A percentile compares a stretch with the other conserved stretches of the same genome.
Conservation (phyloP, 169 alveolate species). For the Hammondia hammondi region DNA sequence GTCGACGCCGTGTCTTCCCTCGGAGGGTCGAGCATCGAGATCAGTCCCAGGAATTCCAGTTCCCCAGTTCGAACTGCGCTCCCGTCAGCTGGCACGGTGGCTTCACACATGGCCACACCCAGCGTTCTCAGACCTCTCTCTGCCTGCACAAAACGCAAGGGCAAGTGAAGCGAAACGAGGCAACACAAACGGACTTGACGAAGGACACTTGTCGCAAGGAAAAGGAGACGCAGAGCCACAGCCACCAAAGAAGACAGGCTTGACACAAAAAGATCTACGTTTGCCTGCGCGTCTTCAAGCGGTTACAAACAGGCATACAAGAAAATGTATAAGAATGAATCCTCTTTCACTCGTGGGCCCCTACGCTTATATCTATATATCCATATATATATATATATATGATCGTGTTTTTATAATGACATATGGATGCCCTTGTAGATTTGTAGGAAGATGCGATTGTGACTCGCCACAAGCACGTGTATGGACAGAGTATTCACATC, state of each 20-base stretch:
- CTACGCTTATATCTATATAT: no score
- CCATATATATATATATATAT: no score
- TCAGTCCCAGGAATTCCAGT: conserved; percentile 70
- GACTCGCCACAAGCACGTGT: no score
- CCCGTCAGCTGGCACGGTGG: conserved; percentile 51
- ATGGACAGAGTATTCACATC: no score
- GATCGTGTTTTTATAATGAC: neutral
- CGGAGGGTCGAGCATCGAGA: conserved; percentile 78
- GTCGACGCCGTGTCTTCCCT: conserved; percentile 79
- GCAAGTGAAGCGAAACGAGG: no score
- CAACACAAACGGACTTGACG: neutral
- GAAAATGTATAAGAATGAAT: no score
- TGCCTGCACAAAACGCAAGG: neutral
- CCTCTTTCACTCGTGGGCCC: no score
- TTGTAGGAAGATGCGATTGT: no score
- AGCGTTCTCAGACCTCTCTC: conserved; percentile 69
- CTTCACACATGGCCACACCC: conserved; percentile 60
- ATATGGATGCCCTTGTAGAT: no score
- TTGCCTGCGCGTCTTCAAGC: neutral
- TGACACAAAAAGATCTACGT: no score
- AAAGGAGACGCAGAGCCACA: neutral
- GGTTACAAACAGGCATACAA: neutral
- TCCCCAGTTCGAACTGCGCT: neutral
- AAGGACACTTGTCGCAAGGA: neutral
- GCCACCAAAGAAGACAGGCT: neutral